Evolutionary conservation across 1,139 yeast species (phyloP).

Genomic region (Pichia inconspicua): DNA sequence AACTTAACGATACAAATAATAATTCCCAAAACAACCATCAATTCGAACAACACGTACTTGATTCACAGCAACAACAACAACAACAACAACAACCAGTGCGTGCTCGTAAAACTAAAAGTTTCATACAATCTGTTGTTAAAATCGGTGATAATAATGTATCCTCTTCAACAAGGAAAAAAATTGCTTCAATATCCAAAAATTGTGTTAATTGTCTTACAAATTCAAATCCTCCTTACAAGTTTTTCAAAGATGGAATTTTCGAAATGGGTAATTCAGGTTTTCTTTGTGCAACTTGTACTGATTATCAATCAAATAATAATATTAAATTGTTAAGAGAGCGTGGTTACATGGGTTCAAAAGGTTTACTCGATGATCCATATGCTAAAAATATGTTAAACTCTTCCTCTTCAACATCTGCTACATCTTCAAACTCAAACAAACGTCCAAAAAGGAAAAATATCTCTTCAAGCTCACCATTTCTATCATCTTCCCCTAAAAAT

Average conservation of each 20-base stretch:
- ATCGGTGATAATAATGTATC: constrained; percentile 22
- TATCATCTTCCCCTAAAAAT: constrained; percentile 11
- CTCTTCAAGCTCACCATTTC: constrained; percentile 11
- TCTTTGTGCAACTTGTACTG: constrained; percentile 26
- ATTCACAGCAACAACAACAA: background rate
- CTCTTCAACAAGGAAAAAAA: constrained; percentile 9
- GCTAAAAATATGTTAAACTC: constrained; percentile 9
- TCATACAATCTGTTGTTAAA: constrained; percentile 25
- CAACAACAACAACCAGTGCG: constrained; percentile 20
- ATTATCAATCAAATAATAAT: constrained; percentile 19
- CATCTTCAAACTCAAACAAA: background rate
- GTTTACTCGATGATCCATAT: constrained; percentile 28
- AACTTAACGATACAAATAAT: background rate
- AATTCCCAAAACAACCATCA: constrained; percentile 9
- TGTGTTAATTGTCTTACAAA: constrained; percentile 28
- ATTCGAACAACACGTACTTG: background rate
- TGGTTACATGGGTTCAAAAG: constrained; percentile 26
- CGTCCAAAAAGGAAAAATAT: constrained; percentile 8
- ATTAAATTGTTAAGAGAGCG: constrained; percentile 21
- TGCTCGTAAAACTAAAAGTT: constrained; percentile 26
- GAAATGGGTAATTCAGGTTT: constrained; percentile 29
- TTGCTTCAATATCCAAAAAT: constrained; percentile 10
- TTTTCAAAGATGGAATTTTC: constrained; percentile 26
- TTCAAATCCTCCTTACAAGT: constrained; percentile 27
- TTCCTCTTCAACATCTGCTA: background rate